Evolutionary conservation across 257 asterid species (phyloP), one percentile per base, ranked within the genome.

Genomic region (Capsicum pubescens): DNA sequence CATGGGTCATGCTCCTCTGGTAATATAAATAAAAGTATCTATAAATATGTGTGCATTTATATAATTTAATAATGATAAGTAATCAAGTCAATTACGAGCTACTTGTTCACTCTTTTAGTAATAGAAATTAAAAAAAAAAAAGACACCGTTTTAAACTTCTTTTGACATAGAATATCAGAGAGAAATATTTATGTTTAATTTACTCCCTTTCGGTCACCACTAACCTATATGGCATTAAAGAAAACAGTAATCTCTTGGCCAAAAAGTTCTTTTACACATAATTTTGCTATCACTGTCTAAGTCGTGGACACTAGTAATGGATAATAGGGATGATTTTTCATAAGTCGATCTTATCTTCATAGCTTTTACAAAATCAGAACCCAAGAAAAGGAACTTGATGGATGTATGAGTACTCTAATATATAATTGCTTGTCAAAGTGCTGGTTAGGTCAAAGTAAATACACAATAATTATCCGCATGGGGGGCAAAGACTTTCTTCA

Each of bases 131-230:
- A 58, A 52, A 11, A 1, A 3, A 2, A 3, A 2, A 52, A 17
- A 59, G 2, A 59, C 11, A 19, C 11, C 0, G 66, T 58, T 58
- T 58, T 17, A 58, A 58, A 58, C 19, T 58, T 16, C 10, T 58
- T 39, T 58, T 8, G 67, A 60, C 81, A 48, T 7, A 54, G 61
- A 35, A 5, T 42, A 81, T 42, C 10, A 42, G 32, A 56, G 60
- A 61, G 55, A 63, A 48, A 46, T 26, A 81, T 16, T 3, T 60
- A 61, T 61, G 21, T n/a, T 59, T n/a, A 66, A 48, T 55, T 46
- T 36, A 61, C 58, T 79, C 83, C 69, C 87, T 87, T 87, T 87
- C 84, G 86, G 87, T 66, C 42, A 54, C 87, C 87, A 84, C 87
- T 87, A 87, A 82, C 32, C 42, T 1, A 13, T 55, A 61, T 63